phyloP scores from a whole-genome alignment of 768 basidiomycete species.

The Pholiota microspora region DNA sequence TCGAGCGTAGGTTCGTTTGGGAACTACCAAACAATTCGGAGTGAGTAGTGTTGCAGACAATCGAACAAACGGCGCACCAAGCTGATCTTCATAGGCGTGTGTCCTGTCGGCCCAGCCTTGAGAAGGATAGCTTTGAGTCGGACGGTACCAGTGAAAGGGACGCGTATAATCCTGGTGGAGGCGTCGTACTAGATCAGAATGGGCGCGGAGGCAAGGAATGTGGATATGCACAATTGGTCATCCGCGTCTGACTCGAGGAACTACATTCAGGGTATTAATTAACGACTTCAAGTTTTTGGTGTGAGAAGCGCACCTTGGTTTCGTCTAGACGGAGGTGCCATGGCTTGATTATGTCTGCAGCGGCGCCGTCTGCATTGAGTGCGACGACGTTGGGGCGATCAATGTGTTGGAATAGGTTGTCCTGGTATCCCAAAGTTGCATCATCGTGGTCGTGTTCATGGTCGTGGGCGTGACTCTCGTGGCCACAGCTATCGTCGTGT shows the following conservation, averaged over 20 bases:
- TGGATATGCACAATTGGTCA: slow-evolving; percentile 67
- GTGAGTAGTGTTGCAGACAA: not conserved
- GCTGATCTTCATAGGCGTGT: slow-evolving; percentile 70
- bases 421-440: slow-evolving; percentile 55
- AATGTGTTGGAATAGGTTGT: slow-evolving; percentile 73
- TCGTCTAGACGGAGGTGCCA: slow-evolving; percentile 82
- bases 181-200: not conserved
- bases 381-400: slow-evolving; percentile 80
- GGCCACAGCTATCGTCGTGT: slow-evolving; percentile 53
- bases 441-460: slow-evolving; percentile 58
- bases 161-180: slow-evolving; percentile 62
- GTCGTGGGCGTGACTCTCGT: slow-evolving; percentile 58
- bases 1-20: slow-evolving; percentile 77
- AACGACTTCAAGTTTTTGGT: too few relatives aligned
- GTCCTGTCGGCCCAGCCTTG: slow-evolving; percentile 78
- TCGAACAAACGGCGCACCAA: slow-evolving; percentile 47
- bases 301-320: slow-evolving; percentile 42
- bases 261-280: too few relatives aligned
- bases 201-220: not conserved
- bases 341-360: slow-evolving; percentile 73
- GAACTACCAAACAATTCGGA: slow-evolving; percentile 44
- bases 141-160: slow-evolving; percentile 88
- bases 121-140: slow-evolving; percentile 80
- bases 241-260: slow-evolving; percentile 88
- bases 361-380: slow-evolving; percentile 59